Evolutionary conservation across 116 monocot species (phyloP).

Genomic region (Trichopus zeylanicus): DNA sequence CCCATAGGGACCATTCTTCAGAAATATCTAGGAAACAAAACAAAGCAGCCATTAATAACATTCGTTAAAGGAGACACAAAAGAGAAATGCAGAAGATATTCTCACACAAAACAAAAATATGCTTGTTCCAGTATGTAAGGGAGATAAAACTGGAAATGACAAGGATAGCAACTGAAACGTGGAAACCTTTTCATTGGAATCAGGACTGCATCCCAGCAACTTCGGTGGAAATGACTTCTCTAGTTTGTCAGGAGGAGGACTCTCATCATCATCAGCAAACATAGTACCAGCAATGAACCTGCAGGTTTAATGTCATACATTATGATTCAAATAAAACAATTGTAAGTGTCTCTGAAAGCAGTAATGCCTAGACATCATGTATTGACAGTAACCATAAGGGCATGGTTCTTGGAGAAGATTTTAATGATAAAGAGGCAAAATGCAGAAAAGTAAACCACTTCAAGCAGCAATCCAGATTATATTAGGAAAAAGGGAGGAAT

Average conservation of each 20-base stretch:
- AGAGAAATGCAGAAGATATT: too few relatives aligned
- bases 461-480: too few relatives aligned
- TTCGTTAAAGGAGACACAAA: not conserved
- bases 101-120: too few relatives aligned
- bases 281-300: conserved; percentile 63
- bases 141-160: too few relatives aligned
- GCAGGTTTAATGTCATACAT: not conserved
- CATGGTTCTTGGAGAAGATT: too few relatives aligned
- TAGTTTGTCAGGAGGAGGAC: conserved; percentile 29
- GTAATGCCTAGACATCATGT: too few relatives aligned
- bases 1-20: conserved; percentile 95
- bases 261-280: conserved; percentile 49
- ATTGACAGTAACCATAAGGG: too few relatives aligned
- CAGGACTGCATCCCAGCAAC: conserved; percentile 53
- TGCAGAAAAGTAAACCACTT: too few relatives aligned
- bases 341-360: too few relatives aligned
- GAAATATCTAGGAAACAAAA: conserved; percentile 39
- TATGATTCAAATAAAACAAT: not conserved
- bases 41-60: not conserved
- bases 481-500: too few relatives aligned
- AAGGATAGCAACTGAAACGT: not conserved
- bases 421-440: too few relatives aligned
- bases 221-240: conserved; percentile 59
- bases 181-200: conserved; percentile 61
- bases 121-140: too few relatives aligned